These are phyloP conservation scores for Jamesozyma jinghongensis DNA, from an alignment of 805 yeast species.

Conservation along the genomic window DNA sequence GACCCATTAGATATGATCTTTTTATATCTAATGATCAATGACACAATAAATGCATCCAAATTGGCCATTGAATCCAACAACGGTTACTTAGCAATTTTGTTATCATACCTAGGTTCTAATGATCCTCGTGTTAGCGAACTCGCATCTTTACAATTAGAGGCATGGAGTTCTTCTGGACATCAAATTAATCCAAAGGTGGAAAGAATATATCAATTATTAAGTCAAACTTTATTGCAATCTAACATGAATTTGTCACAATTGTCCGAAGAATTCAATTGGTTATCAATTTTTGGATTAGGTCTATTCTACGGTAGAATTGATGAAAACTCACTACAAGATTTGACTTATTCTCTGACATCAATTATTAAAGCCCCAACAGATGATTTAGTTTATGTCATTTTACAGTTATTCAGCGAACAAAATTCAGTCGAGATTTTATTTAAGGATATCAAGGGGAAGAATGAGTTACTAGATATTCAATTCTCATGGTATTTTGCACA, in stretches of 20 bases:
- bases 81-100: constrained; percentile 57
- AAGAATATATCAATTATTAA: constrained; percentile 54
- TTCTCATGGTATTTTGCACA: constrained; percentile 46
- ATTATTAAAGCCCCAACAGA: constrained; percentile 1
- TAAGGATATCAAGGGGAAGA: constrained; percentile 7
- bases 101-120: constrained; percentile 66
- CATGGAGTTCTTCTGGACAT: constrained; percentile 48
- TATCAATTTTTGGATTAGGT: constrained; percentile 46
- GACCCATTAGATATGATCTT: constrained; percentile 46
- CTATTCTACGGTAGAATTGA: constrained; percentile 55
- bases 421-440: constrained; percentile 10
- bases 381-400: constrained; percentile 8
- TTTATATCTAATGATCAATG: constrained; percentile 42
- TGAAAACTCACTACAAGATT: constrained; percentile 26
- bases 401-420: constrained; percentile 14
- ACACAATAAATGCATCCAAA: constrained; percentile 52
- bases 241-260: constrained; percentile 27
- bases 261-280: constrained; percentile 52
- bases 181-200: constrained; percentile 42
- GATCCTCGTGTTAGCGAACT: constrained; percentile 45
- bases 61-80: constrained; percentile 54
- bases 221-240: constrained; percentile 38
- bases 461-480: constrained; percentile 28
- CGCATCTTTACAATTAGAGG: constrained; percentile 53
- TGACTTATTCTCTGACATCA: constrained; percentile 16